These are phyloP conservation scores for Pyrenophora teres DNA, from an alignment of 2,329 filamentous ascomycete genomes.

Conservation along the genomic window DNA sequence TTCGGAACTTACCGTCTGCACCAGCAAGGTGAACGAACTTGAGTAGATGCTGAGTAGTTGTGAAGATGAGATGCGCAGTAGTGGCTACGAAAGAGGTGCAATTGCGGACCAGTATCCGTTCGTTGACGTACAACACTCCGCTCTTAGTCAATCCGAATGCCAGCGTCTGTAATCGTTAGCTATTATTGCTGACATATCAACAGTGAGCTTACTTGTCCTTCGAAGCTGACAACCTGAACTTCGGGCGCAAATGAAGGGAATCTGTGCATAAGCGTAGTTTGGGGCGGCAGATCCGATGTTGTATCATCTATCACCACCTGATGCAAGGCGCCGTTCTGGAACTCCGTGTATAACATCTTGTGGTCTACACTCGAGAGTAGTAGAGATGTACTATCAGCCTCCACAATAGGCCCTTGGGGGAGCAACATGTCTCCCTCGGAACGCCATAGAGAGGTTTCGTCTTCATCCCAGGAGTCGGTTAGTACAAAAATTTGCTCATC, in stretches of 20 bases:
- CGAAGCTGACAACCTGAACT: conserved; percentile 24
- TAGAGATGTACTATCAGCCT: conserved; percentile 28
- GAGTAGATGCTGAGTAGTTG: conserved; percentile 87
- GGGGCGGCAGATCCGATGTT: conserved; percentile 18
- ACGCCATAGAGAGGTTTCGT: conserved; percentile 37
- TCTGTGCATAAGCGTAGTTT: conserved; percentile 23
- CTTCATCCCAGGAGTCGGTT: conserved; percentile 40
- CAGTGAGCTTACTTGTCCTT: conserved; percentile 30
- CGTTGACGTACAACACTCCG: conserved; percentile 79
- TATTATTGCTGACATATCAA: conserved; percentile 1
- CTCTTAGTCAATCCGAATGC: conserved; percentile 72
- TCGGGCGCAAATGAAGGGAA: conserved; percentile 38
- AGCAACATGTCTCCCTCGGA: conserved; percentile 26
- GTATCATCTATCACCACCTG: conserved; percentile 16
- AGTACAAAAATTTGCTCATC: conserved; percentile 46
- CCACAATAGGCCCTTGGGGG: conserved; percentile 29
- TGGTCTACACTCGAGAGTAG: conserved; percentile 31
- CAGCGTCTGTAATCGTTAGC: conserved; percentile 46
- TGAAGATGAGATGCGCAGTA: conserved; percentile 82
- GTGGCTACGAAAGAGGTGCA: conserved; percentile 91
- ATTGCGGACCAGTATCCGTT: conserved; percentile 75
- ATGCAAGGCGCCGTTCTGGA: conserved; percentile 30
- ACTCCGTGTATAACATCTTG: conserved; percentile 27
- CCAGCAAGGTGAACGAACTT: conserved; percentile 85
- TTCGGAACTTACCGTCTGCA: conserved; percentile 61